Base-by-base conservation (phyloP, 257 asterid species). In the Echites panduratus region DNA sequence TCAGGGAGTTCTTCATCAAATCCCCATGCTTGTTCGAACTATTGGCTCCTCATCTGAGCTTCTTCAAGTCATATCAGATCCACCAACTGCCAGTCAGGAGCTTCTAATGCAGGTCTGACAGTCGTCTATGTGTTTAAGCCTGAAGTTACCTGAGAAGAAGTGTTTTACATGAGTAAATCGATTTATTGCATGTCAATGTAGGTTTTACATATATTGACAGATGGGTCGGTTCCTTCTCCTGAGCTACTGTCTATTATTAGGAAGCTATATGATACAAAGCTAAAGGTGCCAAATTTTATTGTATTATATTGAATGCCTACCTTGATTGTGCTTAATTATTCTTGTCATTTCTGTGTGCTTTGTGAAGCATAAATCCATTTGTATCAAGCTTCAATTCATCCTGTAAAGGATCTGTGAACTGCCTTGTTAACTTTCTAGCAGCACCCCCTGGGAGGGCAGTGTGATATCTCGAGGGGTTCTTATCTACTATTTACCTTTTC, bases 131-230 rank as follows among this genome's bases (percentile, higher is more conserved):
- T 71, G 54, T 19, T 72, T 73, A 72, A 59, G 45, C 50, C 74
- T 61, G 45, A 24, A 35, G 58, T 57, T 76, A 72, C 73, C 61
- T 74, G 74, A 67, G 66, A 71, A 44, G 57, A 79, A 76, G 78
- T 53, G 43, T 66, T 38, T 74, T 76, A 65, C 76, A 76, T 62
- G 45, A 78, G 45, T 79, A 66, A 77, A 79, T 76, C 65, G 70
- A 74, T 61, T 62, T 63, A 74, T 78, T 80, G 75, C 76, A 65
- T 80, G 66, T 54, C 22, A 76, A 66, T 79, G 75, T 86, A 95
- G 99, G 98, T 92, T 79, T 93, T 95, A 84, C 93, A 81, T 73
- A 87, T 96, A 43, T 89, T 95, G 76, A 92, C 95, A 53, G 98
- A 92, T 76, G 98, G 96, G 76, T 82, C 83, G 44, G 80, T 81